Evolutionary conservation across 768 basidiomycete genomes (phyloP), one percentile per base, ranked within the genome.

Genomic region (Suillus bovinus): DNA sequence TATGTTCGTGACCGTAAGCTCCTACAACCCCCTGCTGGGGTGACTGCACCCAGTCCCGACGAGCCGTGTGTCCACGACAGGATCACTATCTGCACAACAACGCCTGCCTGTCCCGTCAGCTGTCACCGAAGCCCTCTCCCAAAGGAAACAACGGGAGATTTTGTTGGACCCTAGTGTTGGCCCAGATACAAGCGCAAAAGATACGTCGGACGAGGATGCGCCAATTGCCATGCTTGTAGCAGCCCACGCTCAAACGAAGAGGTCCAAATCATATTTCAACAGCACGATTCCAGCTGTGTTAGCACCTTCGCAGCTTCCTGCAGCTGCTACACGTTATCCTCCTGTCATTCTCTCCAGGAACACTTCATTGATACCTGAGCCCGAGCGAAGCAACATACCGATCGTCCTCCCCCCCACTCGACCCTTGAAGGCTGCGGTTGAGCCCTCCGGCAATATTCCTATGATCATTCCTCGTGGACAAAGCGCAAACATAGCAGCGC

Each of bases 1-100:
- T 96, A 97, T 72, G 82, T 94, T 55, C 86, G 86, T 50, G 92
- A 96, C 56, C 85, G 94, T 60, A 93, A 90, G 70, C 80, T 97
- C 17, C 75, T 95, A 63, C 90, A 92, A 68, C 93, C 93, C 47
- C 92, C 93, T 11, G 82, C 87, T 22, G 91, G 93, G 8, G 82
- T 92, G 49, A 85, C 91, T 17, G 81, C 86, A n/a, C 91, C 93
- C 1, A 93, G n/a, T 94, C 68, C 76, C 81, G 7, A 86, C 88
- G n/a, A 83, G 84, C 9, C 79, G 83, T 31, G 66, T 77, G 50
- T 69, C 77, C 59, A 64, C 79, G 3, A 65, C 72, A 47, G 49
- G 67, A 46, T 61, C 60, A 29, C 24, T 56, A 27, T 56, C 54
- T 27, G 68, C 68, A 60, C 61, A 71, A 46, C 79, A 74, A 62